These are phyloP conservation scores for Boletus barrowsii DNA, from an alignment of 768 basidiomycete genomes.

Conservation along the genomic window DNA sequence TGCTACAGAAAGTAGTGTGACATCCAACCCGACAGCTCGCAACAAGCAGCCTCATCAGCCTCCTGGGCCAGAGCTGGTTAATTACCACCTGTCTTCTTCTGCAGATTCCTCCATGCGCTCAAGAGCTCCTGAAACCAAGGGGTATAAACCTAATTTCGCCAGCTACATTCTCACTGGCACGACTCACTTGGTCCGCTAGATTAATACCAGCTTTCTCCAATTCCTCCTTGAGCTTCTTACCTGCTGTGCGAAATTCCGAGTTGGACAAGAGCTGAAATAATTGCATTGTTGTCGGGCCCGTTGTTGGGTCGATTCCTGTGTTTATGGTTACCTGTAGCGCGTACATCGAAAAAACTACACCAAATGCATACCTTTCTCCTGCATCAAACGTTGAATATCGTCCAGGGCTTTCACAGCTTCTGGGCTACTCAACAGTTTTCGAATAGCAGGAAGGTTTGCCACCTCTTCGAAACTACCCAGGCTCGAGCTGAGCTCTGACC, in stretches of 20 bases:
- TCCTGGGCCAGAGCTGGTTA: neutral
- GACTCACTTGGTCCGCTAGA: slow-evolving; percentile 48
- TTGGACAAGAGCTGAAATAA: slow-evolving; percentile 54
- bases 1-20: too few relatives aligned
- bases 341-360: neutral
- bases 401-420: slow-evolving; percentile 48
- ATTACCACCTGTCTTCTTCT: slow-evolving; percentile 26
- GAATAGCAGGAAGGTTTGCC: slow-evolving; percentile 40
- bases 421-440: slow-evolving; percentile 48
- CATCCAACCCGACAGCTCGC: neutral
- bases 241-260: slow-evolving; percentile 49
- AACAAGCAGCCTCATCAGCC: neutral
- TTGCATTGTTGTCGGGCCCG: slow-evolving; percentile 48
- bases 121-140: slow-evolving; percentile 42
- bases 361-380: slow-evolving; percentile 42
- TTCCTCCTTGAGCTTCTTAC: slow-evolving; percentile 45
- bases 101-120: slow-evolving; percentile 35
- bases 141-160: neutral
- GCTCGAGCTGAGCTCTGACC: slow-evolving; percentile 34
- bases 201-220: slow-evolving; percentile 62
- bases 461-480: slow-evolving; percentile 40
- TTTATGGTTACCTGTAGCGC: neutral
- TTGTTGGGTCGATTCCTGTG: slow-evolving; percentile 47
- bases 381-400: slow-evolving; percentile 43
- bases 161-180: neutral